A percentile compares a stretch with the other conserved stretches of the same genome.
Evolutionary conservation across 2,329 filamentous ascomycete genomes (phyloP).

Genomic region (Fusarium annulatum): DNA sequence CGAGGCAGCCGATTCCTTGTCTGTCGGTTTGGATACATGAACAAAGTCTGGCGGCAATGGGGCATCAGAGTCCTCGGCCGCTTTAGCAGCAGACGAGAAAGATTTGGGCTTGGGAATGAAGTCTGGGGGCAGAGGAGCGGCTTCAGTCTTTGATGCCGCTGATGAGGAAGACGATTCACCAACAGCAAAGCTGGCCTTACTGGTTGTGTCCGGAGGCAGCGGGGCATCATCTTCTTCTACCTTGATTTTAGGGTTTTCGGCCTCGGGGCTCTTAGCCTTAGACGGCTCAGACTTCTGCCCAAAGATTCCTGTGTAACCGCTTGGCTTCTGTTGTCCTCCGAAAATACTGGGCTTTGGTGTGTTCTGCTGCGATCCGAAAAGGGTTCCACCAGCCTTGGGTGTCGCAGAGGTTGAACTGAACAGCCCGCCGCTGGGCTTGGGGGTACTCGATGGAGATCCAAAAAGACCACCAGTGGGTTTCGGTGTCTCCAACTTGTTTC

Average conservation of each 20-base stretch:
- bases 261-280: conserved; percentile 23
- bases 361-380: conserved; percentile 39
- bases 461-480: conserved; percentile 44
- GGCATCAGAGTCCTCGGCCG: conserved; percentile 38
- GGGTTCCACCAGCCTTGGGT: conserved; percentile 41
- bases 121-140: conserved; percentile 59
- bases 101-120: conserved; percentile 39
- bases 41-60: conserved; percentile 51
- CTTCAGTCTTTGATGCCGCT: conserved; percentile 50
- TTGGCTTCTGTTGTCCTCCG: conserved; percentile 37
- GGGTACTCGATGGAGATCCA: conserved; percentile 35
- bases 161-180: conserved; percentile 66
- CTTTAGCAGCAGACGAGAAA: conserved; percentile 7
- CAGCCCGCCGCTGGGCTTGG: conserved; percentile 31
- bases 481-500: conserved; percentile 40
- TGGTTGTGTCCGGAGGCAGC: conserved; percentile 66
- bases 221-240: conserved; percentile 53
- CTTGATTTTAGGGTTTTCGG: conserved; percentile 52
- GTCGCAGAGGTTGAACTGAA: conserved; percentile 44
- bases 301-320: conserved; percentile 41
- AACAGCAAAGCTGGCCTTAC: conserved; percentile 61
- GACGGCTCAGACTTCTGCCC: conserved; percentile 31
- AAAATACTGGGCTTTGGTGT: conserved; percentile 39
- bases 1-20: conserved; percentile 1
- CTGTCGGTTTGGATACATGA: conserved; percentile 31